Evolutionary conservation across 164 flowering plant species (phyloP), one percentile per base, ranked within the genome.

Genomic region (grape (Vitis vinifera)): DNA sequence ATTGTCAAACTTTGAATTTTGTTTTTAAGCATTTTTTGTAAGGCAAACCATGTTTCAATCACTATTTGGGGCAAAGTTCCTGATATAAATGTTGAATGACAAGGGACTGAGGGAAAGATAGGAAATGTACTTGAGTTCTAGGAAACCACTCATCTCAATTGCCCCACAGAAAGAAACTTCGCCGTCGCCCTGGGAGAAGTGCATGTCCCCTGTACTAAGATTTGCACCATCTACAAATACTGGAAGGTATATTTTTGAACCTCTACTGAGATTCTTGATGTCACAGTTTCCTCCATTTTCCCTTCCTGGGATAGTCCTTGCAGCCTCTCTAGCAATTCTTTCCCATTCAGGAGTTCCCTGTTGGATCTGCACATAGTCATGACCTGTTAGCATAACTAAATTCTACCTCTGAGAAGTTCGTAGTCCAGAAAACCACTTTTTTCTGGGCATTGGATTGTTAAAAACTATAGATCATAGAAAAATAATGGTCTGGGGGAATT

Each of bases 261-360:
- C 97, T 75, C 89, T 82, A 62, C 99, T 89, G 10, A 95, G 93
- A 76, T 92, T 95, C 78, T 92, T 95, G 59, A 95, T 95, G 80
- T 91, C 98, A 68, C 97, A 93, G 67, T 95, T 95, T 68, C 99
- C 98, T 68, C 98, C 99, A 84, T 93, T 95, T 78, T 93, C 98
- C 77, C 97, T 84, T 75, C 97, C 98, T 60, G 97, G 98, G 51
- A 93, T 88, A 64, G 99, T 93, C 73, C 99, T 84, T 74, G 99
- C 97, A 67, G 97, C 97, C 74, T 93, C 98, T 8, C 3, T 71
- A n/a, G 94, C 92, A 66, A 93, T 87, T 68, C 65, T 89, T 71
- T 90, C 91, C 98, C 98, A 94, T 70, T 90, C 98, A 1, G 86
- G 75, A 58, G 86, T 86, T 7, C 84, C 89, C 62, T 76, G 76